Evolutionary conservation across 2,329 filamentous ascomycete species (phyloP), one percentile per base, ranked within the genome.

Genomic region (Epichloe bromicola): DNA sequence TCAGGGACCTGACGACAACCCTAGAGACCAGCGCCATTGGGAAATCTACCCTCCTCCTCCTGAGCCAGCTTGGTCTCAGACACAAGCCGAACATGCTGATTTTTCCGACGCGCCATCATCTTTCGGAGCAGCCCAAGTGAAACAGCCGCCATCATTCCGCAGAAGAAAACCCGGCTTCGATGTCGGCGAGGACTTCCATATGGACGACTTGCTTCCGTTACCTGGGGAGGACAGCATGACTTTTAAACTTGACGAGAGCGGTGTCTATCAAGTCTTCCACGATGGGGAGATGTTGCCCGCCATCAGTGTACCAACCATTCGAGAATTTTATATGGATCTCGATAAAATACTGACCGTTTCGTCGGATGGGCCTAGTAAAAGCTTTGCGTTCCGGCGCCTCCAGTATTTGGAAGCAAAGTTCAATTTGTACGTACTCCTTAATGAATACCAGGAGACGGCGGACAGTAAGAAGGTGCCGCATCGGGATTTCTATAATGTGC

Each of bases 391-490:
- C 67, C 84, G 91, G 50, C 83, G 94, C 11, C 75, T 98, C 46
- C 91, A 95, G 60, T 98, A 97, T 64, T 73, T 98, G 8, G 93
- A 98, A 70, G 91, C 89, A 54, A 96, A 96, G 64, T 98, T 95
- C 70, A 95, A 96, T 64, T 76, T 98, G 20, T 96, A 98, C 64
- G 80, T 83, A 20, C 78, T 98, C 33, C 73, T 97, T 53, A 97
- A 98, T 64, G 93, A 96, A 66, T 97, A 97, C 59, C 90, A 97
- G 64, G 93, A 98, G 68, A 93, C 94, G 49, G 91, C 93, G 53
- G 93, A 98, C 71, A 96, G 88, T 66, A 98, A 98, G 67, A 91
- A 87, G 60, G 93, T 97, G 50, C 93, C 93, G 3, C 93, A 98
- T 68, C 83, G 93, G 72, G 93, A 98, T 68, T 98, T 98, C 64